phyloP scores from a whole-genome alignment of 2,329 filamentous ascomycete genomes.

The Mariannaea sp. region DNA sequence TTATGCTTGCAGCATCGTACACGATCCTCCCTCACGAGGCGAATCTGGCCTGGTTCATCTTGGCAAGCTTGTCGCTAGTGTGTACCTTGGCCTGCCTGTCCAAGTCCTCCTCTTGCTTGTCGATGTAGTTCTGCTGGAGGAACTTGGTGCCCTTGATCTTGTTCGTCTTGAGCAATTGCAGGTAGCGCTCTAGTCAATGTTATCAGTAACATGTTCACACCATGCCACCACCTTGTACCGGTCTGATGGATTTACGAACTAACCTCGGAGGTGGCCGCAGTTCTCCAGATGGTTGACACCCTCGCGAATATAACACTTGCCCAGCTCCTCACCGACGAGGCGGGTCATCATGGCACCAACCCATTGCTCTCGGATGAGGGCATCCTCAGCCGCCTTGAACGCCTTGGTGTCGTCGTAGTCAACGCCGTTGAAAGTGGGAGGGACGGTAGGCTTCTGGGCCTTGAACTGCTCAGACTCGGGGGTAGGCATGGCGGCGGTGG shows the following conservation, averaged over 20 bases:
- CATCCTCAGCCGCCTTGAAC: conserved; percentile 82
- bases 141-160: conserved; percentile 81
- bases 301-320: conserved; percentile 83
- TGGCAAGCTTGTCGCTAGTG: conserved; percentile 47
- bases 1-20: conserved; percentile 3
- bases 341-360: conserved; percentile 88
- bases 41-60: conserved; percentile 44
- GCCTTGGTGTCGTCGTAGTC: conserved; percentile 83
- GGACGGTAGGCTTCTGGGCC: conserved; percentile 80
- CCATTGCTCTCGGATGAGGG: conserved; percentile 85
- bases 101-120: conserved; percentile 53
- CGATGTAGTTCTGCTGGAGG: conserved; percentile 76
- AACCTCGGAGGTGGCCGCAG: conserved; percentile 80
- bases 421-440: conserved; percentile 84
- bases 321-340: conserved; percentile 79
- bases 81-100: conserved; percentile 47
- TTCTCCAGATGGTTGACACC: conserved; percentile 90
- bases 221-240: conserved; percentile 8
- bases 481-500: conserved; percentile 67
- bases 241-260: conserved; percentile 47
- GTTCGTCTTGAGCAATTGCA: conserved; percentile 75
- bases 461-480: conserved; percentile 83
- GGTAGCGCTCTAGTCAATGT: conserved; percentile 68
- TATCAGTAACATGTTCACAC: conserved; percentile 21
- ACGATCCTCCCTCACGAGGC: conserved; percentile 32